phyloP scores from a whole-genome alignment of 768 basidiomycete genomes.

The Lactarius tabidus region DNA sequence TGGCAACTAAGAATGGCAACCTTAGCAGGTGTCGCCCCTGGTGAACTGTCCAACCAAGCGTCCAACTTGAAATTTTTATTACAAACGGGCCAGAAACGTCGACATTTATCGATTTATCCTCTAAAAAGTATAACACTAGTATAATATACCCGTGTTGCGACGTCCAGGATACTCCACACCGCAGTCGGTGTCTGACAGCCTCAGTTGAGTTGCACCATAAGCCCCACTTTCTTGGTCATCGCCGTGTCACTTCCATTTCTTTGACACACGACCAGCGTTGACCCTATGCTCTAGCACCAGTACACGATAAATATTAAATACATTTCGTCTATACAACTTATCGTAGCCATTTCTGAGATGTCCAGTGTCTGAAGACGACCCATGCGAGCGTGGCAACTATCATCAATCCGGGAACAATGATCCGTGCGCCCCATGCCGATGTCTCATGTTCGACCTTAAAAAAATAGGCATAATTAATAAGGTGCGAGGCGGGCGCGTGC shows the following conservation, averaged over 20 bases:
- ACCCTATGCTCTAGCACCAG: no score
- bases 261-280: no score
- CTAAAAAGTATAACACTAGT: no score
- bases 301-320: not conserved
- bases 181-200: no score
- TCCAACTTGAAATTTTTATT: not conserved
- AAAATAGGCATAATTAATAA: not conserved
- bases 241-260: no score
- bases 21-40: not conserved
- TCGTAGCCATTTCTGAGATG: not conserved
- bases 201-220: no score
- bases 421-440: constrained; percentile 52
- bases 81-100: no score
- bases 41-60: not conserved
- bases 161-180: no score
- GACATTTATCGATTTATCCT: no score
- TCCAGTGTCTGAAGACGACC: constrained; percentile 42
- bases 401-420: constrained; percentile 40
- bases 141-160: no score
- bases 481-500: not conserved
- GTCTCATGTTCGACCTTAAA: constrained; percentile 70
- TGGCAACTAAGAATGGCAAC: not conserved
- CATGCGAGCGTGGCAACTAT: constrained; percentile 42
- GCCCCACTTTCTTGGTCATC: not conserved
- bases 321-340: not conserved